These are phyloP conservation scores for Candida berthetii DNA, from an alignment of 805 yeast species.

Conservation along the genomic window DNA sequence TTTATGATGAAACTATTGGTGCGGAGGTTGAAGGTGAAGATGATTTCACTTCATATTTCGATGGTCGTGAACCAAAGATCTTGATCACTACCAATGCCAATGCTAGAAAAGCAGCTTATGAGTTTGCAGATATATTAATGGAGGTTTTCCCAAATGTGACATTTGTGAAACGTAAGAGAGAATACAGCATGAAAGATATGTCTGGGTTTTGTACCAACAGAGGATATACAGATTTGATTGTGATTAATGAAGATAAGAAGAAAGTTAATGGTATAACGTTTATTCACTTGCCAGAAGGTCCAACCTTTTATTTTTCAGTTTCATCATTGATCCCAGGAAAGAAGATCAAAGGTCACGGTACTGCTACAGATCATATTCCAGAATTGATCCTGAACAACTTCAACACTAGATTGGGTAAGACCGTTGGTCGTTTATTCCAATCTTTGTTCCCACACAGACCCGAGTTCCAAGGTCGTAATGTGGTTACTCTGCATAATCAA, in stretches of 20 bases:
- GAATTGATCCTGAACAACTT: conserved; percentile 90
- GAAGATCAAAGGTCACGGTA: conserved; percentile 81
- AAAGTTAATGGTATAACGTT: conserved; percentile 87
- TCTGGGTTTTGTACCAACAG: conserved; percentile 76
- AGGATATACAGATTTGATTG: conserved; percentile 81
- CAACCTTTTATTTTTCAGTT: conserved; percentile 86
- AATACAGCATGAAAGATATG: conserved; percentile 82
- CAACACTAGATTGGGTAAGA: conserved; percentile 85
- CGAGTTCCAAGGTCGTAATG: conserved; percentile 93
- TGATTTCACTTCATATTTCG: conserved; percentile 20
- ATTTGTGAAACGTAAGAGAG: conserved; percentile 81
- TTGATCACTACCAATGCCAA: conserved; percentile 82
- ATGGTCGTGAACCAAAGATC: conserved; percentile 60
- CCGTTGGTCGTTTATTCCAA: conserved; percentile 90
- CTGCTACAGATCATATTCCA: conserved; percentile 85
- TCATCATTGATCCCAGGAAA: conserved; percentile 72
- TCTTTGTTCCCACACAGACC: conserved; percentile 90
- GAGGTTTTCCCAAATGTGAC: conserved; percentile 83
- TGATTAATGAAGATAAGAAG: conserved; percentile 92
- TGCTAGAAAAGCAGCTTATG: conserved; percentile 84
- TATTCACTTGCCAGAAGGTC: conserved; percentile 92
- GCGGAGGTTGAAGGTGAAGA: conserved; percentile 22
- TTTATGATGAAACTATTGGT: conserved; percentile 20
- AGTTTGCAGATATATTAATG: conserved; percentile 79
- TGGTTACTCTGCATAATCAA: conserved; percentile 91